Evolutionary conservation across 805 yeast species (phyloP), one percentile per base, ranked within the genome.

Genomic region (Yarrowia porcina): DNA sequence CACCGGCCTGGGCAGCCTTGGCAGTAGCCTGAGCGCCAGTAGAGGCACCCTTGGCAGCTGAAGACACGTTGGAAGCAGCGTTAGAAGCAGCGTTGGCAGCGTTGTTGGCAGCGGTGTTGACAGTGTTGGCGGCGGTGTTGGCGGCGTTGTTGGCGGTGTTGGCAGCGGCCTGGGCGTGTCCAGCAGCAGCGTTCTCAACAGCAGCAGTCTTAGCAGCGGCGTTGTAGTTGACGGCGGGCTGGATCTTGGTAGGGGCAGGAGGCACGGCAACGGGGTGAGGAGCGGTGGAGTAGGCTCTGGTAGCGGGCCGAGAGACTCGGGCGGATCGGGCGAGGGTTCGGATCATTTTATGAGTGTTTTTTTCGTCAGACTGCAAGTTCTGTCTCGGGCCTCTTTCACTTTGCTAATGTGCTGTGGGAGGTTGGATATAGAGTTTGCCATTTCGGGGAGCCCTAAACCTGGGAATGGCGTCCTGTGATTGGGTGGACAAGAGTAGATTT

Each of bases 181-280:
- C 27, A 47, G 25, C 18, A 25, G 61, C 61, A 15, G 45, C 4
- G 45, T 20, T 39, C 38, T 30, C 54, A 20, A 33, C 54, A n/a
- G 54, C 25, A 1, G 25, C 44, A 12, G 44, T 39, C 38, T 47
- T 18, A 18, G 38, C 54, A 8, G 17, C 6, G 54, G 36, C 20
- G 18, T 28, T 9, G 39, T 9, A 1, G 39, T 17, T 32, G 56
- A 20, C 7, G 28, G 21, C 39, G 13, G 56, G 28, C 56, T 32
- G 56, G 45, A 56, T 56, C 49, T 56, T 56, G 30, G 61, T 20
- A n/a, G 61, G 61, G 17, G 28, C 28, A 20, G 61, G 61, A n/a
- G 61, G 61, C 49, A 56, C 61, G 15, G 61, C 61, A 13, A 56
- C 61, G 28, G 61, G 61, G 36, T 39, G 49, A 23, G 61, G 61